phyloP scores from a whole-genome alignment of 2,329 filamentous ascomycete species.

The Stachybotrys chlorohalonatus region DNA sequence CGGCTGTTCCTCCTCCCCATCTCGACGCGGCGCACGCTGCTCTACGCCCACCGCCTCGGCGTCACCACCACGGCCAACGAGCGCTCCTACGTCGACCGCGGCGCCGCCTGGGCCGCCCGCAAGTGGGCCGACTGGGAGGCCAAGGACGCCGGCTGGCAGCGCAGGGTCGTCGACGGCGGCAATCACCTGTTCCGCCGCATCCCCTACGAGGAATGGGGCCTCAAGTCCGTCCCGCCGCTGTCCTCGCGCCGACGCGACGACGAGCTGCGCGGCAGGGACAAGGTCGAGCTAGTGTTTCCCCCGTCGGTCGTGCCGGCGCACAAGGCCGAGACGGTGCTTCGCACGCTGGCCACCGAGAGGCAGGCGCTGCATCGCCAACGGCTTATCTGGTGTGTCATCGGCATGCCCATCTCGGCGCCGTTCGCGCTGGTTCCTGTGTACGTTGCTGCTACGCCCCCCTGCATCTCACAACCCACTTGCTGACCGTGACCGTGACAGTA shows the following conservation, averaged over 20 bases:
- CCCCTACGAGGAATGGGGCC: conserved; percentile 93
- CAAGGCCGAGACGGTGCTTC: conserved; percentile 56
- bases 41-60: conserved; percentile 78
- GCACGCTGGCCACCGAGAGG: conserved; percentile 67
- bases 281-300: conserved; percentile 71
- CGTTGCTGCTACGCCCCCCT: conserved; percentile 22
- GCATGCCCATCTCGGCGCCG: conserved; percentile 75
- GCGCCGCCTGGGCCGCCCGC: conserved; percentile 60
- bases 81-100: conserved; percentile 54
- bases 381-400: conserved; percentile 71
- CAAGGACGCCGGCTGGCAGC: conserved; percentile 79
- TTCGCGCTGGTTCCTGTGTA: conserved; percentile 81
- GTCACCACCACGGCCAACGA: conserved; percentile 37
- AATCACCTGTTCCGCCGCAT: conserved; percentile 81
- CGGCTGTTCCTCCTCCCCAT: conserved; percentile 90
- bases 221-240: conserved; percentile 87
- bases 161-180: conserved; percentile 73
- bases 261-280: conserved; percentile 51
- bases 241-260: conserved; percentile 57
- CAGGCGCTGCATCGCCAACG: conserved; percentile 67
- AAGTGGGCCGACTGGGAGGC: conserved; percentile 86
- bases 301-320: conserved; percentile 55
- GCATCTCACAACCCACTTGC: not conserved
- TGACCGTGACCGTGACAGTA: conserved; percentile 33
- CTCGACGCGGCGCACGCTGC: conserved; percentile 79